Percentiles rank a stretch among this genome's conserved stretches.
Evolutionary conservation across 2,329 filamentous ascomycete genomes (phyloP).

Genomic region (Trichoderma koningiopsis): DNA sequence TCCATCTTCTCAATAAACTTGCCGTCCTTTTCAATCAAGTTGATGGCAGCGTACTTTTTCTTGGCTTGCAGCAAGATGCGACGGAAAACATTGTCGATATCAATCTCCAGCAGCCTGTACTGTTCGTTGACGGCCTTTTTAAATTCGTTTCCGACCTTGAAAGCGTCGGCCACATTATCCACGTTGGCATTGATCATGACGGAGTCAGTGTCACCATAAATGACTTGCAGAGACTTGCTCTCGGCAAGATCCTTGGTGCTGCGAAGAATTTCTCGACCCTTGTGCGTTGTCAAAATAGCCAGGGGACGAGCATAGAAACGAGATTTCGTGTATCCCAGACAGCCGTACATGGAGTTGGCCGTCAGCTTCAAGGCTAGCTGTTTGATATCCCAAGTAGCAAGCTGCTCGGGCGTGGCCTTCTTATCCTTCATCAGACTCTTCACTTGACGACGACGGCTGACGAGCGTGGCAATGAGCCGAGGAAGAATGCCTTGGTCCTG

Average conservation of each 20-base stretch:
- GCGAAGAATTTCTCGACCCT: slow-evolving; percentile 94
- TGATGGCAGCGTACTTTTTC: slow-evolving; percentile 99
- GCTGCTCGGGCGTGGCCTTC: slow-evolving; percentile 78
- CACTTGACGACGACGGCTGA: slow-evolving; percentile 84
- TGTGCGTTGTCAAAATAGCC: slow-evolving; percentile 93
- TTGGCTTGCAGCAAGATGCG: slow-evolving; percentile 93
- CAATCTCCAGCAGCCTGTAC: slow-evolving; percentile 91
- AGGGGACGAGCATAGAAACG: slow-evolving; percentile 95
- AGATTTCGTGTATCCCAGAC: slow-evolving; percentile 93
- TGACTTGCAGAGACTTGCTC: slow-evolving; percentile 86
- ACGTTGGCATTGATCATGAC: slow-evolving; percentile 99
- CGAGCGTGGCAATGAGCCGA: slow-evolving; percentile 86
- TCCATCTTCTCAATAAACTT: slow-evolving; percentile 94
- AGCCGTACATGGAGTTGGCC: slow-evolving; percentile 99
- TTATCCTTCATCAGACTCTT: slow-evolving; percentile 98
- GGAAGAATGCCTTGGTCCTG: slow-evolving; percentile 85
- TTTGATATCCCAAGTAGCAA: slow-evolving; percentile 97
- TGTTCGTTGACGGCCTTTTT: slow-evolving; percentile 92
- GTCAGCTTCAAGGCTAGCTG: slow-evolving; percentile 95
- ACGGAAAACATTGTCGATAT: slow-evolving; percentile 96
- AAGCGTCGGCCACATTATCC: slow-evolving; percentile 84
- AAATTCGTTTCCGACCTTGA: slow-evolving; percentile 92
- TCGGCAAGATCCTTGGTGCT: slow-evolving; percentile 97
- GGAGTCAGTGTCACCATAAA: slow-evolving; percentile 98
- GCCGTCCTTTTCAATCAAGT: slow-evolving; percentile 84